Evolutionary conservation across 257 asterid species (phyloP).

Genomic region (Solanum acaule): DNA sequence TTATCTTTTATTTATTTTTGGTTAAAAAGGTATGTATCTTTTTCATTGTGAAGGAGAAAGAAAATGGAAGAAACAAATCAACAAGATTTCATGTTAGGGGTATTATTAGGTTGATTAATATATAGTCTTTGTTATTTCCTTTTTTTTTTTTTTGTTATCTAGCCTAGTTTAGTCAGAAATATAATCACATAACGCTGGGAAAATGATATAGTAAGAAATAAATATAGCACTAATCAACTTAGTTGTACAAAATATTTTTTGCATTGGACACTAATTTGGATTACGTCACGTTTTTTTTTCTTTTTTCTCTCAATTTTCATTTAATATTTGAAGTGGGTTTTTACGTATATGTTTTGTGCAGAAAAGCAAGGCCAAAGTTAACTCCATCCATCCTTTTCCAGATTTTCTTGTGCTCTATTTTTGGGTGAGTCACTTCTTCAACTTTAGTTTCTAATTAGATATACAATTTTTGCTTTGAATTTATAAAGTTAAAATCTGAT

Average conservation of each 20-base stretch:
- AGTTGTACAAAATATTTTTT: background rate
- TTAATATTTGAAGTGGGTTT: background rate
- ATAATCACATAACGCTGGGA: background rate
- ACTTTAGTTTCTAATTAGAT: background rate
- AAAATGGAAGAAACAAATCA: background rate
- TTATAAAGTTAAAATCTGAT: background rate
- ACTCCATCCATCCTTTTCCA: conserved; percentile 50
- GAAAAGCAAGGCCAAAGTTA: conserved; percentile 64
- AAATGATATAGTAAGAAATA: too few species aligned
- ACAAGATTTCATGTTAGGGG: background rate
- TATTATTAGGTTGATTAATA: background rate
- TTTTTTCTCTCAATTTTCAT: background rate
- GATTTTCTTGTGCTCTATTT: conserved; percentile 63
- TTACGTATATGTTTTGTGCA: conserved; percentile 16
- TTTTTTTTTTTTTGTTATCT: background rate
- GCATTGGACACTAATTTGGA: background rate
- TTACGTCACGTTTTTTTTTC: background rate
- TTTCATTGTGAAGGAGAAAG: background rate
- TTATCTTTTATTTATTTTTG: background rate
- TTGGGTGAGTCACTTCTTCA: conserved; percentile 43
- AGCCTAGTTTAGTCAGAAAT: background rate
- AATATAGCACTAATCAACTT: background rate
- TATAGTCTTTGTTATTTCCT: background rate
- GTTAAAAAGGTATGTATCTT: background rate
- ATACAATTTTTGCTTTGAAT: background rate